Conservation (phyloP, 129 eudicot species). For the Centella asiatica region DNA sequence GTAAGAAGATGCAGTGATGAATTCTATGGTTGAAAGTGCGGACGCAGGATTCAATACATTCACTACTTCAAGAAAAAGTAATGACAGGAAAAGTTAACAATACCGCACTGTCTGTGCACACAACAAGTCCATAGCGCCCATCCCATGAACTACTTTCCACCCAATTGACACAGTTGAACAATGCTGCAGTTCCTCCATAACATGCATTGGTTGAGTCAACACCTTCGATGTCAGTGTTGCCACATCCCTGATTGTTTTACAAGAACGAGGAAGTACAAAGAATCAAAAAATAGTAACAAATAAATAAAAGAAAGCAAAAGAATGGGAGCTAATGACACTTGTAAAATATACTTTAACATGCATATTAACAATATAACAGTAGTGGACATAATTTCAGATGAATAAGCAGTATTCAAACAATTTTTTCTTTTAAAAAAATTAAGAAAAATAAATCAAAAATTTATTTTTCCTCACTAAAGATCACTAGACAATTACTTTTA, state of each 20-base stretch:
- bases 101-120: slow-evolving; percentile 98
- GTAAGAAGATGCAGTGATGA: too few relatives aligned
- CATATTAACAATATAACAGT: neutral
- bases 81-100: neutral
- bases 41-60: neutral
- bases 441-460: too few relatives aligned
- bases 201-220: slow-evolving; percentile 97
- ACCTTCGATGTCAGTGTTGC: slow-evolving; percentile 95
- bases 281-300: too few relatives aligned
- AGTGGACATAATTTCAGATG: neutral
- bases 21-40: slow-evolving; percentile 2
- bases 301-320: slow-evolving; percentile 8
- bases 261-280: too few relatives aligned
- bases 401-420: neutral
- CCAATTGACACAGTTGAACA: slow-evolving; percentile 95
- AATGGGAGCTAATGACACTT: neutral
- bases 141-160: slow-evolving; percentile 98
- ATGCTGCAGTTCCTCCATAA: slow-evolving; percentile 98
- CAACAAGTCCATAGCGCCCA: slow-evolving; percentile 96
- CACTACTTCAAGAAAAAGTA: neutral
- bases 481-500: too few relatives aligned
- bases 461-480: too few relatives aligned
- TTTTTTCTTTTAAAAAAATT: too few relatives aligned
- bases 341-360: neutral
- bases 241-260: slow-evolving; percentile 44